phyloP scores from a whole-genome alignment of 805 yeast genomes.

The Candida hispaniensis region DNA sequence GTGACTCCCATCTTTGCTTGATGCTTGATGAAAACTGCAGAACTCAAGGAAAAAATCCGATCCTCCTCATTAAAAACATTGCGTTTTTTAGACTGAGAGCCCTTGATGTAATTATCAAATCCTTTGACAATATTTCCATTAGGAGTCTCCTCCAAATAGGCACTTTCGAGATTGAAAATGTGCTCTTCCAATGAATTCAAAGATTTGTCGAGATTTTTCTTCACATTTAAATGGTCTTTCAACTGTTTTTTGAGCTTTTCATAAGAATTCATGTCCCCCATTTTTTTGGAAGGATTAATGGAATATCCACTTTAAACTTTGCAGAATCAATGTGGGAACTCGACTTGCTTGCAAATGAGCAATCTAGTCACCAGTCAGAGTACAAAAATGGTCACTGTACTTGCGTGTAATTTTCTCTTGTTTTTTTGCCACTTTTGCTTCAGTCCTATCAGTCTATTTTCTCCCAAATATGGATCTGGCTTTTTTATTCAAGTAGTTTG shows the following conservation, averaged over 20 bases:
- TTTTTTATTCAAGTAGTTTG: no score
- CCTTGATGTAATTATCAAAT: conserved; percentile 66
- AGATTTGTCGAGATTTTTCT: conserved; percentile 51
- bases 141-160: conserved; percentile 60
- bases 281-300: no score
- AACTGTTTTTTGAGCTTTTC: conserved; percentile 56
- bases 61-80: conserved; percentile 53
- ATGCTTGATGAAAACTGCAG: conserved; percentile 51
- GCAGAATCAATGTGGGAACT: no score
- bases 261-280: conserved; percentile 39
- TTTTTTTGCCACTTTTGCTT: no score
- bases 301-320: neutral
- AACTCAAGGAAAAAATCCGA: conserved; percentile 67
- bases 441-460: no score
- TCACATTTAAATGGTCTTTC: conserved; percentile 48
- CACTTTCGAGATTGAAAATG: conserved; percentile 66
- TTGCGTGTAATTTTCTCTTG: no score
- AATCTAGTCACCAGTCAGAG: no score
- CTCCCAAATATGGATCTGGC: no score
- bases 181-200: conserved; percentile 56
- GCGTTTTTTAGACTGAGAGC: conserved; percentile 38
- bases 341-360: no score
- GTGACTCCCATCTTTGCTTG: conserved; percentile 23
- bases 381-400: no score
- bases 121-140: conserved; percentile 85